A percentile compares a stretch with the other conserved stretches of the same genome.
Conservation (phyloP, 768 basidiomycete species). For the Hygrocybe coccinea region DNA sequence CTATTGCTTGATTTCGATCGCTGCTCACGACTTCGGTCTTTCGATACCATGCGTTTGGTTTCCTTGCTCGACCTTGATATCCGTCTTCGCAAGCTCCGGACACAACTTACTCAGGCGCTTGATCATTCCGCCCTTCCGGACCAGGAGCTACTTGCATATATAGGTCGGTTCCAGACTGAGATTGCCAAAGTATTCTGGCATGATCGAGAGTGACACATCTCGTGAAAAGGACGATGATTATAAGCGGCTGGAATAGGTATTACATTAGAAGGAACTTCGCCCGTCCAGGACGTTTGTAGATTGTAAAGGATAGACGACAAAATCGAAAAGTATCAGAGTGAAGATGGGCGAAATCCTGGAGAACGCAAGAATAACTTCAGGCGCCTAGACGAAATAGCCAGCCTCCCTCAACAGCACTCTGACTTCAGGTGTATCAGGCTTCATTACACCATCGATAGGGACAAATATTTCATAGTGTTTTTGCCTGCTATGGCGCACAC, state of each 20-base stretch:
- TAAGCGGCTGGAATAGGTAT: no score
- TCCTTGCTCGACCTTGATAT: neutral
- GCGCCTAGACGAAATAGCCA: constrained; percentile 10
- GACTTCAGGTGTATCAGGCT: constrained; percentile 23
- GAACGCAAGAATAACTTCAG: neutral
- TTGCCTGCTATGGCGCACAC: neutral
- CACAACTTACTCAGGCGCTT: constrained; percentile 68
- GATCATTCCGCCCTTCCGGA: constrained; percentile 73
- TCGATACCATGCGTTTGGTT: no score
- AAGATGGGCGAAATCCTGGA: no score
- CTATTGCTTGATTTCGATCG: no score
- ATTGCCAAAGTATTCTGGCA: constrained; percentile 50
- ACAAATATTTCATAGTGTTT: neutral
- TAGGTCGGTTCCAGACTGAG: constrained; percentile 66
- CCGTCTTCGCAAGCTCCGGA: constrained; percentile 49
- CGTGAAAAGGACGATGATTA: no score
- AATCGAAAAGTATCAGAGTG: no score
- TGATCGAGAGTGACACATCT: neutral
- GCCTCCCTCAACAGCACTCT: constrained; percentile 17
- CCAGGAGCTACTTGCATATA: constrained; percentile 59
- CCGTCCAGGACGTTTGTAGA: no score
- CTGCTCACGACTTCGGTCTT: neutral
- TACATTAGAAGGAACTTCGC: no score
- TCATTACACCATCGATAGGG: constrained; percentile 12
- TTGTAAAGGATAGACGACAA: no score